phyloP scores from a whole-genome alignment of 805 yeast species.

The Lipomyces kockii region DNA sequence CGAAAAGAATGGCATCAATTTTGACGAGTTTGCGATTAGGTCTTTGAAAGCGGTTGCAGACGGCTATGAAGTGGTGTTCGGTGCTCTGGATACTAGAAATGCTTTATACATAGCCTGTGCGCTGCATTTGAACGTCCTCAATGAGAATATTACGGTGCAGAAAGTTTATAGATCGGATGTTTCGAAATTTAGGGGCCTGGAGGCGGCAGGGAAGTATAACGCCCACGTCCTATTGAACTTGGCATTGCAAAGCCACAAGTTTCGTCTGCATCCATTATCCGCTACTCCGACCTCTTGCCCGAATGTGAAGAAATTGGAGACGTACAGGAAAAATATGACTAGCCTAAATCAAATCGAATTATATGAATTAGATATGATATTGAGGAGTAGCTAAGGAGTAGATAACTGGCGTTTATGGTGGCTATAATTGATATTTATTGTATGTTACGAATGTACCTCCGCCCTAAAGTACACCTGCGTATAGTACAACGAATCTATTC shows the following conservation, averaged over 20 bases:
- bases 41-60: constrained; percentile 9
- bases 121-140: constrained; percentile 15
- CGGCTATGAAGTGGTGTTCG: constrained; percentile 24
- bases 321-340: constrained; percentile 11
- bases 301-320: constrained; percentile 22
- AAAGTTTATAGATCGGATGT: constrained; percentile 21
- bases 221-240: constrained; percentile 15
- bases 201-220: background rate
- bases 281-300: background rate
- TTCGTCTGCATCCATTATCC: background rate
- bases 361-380: constrained; percentile 18
- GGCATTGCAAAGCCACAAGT: constrained; percentile 17
- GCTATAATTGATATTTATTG: background rate
- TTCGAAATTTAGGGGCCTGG: constrained; percentile 9
- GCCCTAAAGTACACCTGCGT: background rate
- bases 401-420: background rate
- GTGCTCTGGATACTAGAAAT: constrained; percentile 17
- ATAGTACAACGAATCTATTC: constrained; percentile 10
- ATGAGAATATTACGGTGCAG: constrained; percentile 7
- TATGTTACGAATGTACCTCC: background rate
- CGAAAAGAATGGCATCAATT: background rate
- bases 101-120: constrained; percentile 16
- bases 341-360: constrained; percentile 23
- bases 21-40: constrained; percentile 24
- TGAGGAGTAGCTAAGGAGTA: background rate